Conservation (phyloP, 164 flowering plant species). For the Vitis riparia region DNA sequence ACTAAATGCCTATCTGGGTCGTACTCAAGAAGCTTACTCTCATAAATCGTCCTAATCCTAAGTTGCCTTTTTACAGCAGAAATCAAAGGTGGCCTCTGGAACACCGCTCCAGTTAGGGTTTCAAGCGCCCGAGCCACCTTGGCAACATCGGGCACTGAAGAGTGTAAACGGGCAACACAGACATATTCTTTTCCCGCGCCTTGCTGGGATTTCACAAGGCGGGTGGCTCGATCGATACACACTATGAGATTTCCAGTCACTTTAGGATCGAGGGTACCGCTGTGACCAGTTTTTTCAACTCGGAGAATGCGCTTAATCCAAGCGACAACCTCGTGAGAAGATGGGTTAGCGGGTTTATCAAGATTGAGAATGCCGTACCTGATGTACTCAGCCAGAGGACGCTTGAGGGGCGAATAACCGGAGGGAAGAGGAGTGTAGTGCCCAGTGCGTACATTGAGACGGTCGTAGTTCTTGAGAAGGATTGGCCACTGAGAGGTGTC, state of each 20-base stretch:
- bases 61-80: slow-evolving; percentile 80
- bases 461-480: slow-evolving; percentile 75
- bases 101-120: slow-evolving; percentile 69
- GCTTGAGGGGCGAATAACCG: slow-evolving; percentile 72
- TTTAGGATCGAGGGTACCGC: slow-evolving; percentile 81
- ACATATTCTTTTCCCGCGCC: slow-evolving; percentile 89
- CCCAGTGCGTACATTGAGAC: slow-evolving; percentile 75
- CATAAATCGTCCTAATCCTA: slow-evolving; percentile 69
- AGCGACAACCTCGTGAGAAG: slow-evolving; percentile 82
- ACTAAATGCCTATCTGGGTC: slow-evolving; percentile 69
- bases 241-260: slow-evolving; percentile 79
- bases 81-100: slow-evolving; percentile 71
- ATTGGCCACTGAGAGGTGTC: slow-evolving; percentile 84
- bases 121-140: slow-evolving; percentile 69
- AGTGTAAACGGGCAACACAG: slow-evolving; percentile 68
- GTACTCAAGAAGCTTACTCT: slow-evolving; percentile 73
- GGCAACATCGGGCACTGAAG: slow-evolving; percentile 56
- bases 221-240: slow-evolving; percentile 74
- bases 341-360: slow-evolving; percentile 82
- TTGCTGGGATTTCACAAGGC: slow-evolving; percentile 77
- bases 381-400: slow-evolving; percentile 64
- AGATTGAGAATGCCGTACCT: slow-evolving; percentile 70
- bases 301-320: slow-evolving; percentile 76
- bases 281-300: slow-evolving; percentile 72
- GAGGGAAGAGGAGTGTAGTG: slow-evolving; percentile 75